Base-by-base conservation (phyloP, 805 yeast genomes). In the Nakazawaea wyomingensis region DNA sequence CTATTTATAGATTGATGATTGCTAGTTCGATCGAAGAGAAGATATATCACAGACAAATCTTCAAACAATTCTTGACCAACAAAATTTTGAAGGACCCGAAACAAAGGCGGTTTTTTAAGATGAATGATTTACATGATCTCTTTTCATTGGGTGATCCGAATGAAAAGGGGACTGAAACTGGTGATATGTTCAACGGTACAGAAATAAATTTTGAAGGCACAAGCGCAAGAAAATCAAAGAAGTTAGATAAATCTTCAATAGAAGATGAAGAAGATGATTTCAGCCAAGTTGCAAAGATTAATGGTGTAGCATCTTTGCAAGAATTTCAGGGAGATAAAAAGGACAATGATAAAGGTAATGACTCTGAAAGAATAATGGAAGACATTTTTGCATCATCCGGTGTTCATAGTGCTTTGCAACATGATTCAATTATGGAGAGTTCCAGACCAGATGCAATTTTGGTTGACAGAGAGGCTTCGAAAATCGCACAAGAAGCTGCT, bases 1-100 rank as follows among this genome's bases (percentile, higher is more conserved):
- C 89, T 5, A 90, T 91, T 28, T 93, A 91, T 54, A 66, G 99
- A 46, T 67, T 93, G 34, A 88, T 93, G 86, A 85, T 89, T 34
- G 88, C 96, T 2, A 97, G 98, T 0, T 80, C 96, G 0, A 93
- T 91, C 35, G 99, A 93, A 56, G 99, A 93, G 58, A 93, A 93
- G 59, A 93, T 93, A 4, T 93, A 93, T 54, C 98, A 93, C 54
- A 75, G 99, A 17, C 99, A 93, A 62, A 93, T 93, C 26, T 93
- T 91, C 74, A 93, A 93, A 60, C 96, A 95, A 49, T 84, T 91
- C 51, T 63, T 93, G 49, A 86, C 97, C 0, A 93, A 93, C 61
- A 93, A 91, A 63, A 90, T 93, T 48, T 66, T 93, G 54, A 90
- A 88, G 51, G 99, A 93, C 58, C 98, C 99, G 1, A 89, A 90